These are phyloP conservation scores for Rickenella mellea DNA, from an alignment of 768 basidiomycete species.

Conservation along the genomic window DNA sequence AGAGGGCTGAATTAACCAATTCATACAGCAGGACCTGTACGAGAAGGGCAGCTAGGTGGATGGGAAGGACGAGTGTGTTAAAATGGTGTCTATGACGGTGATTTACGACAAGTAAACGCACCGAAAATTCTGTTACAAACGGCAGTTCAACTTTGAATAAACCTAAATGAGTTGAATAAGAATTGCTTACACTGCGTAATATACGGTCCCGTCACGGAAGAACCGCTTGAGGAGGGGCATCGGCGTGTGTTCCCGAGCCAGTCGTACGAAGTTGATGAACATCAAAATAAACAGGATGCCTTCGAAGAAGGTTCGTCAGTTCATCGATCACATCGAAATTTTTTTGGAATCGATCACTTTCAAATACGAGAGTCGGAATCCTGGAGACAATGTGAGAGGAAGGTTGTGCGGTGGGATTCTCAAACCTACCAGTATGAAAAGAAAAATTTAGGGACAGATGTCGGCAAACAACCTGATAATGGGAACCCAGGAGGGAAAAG, in stretches of 20 bases:
- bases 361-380: not conserved
- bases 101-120: too few relatives aligned
- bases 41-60: not conserved
- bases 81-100: too few relatives aligned
- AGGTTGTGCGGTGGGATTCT: too few relatives aligned
- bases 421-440: not conserved
- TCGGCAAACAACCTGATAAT: not conserved
- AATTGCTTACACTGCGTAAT: not conserved
- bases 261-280: not conserved
- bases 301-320: not conserved
- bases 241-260: not conserved
- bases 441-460: not conserved
- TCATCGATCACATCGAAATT: not conserved
- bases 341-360: not conserved
- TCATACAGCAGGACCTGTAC: not conserved
- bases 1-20: not conserved
- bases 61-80: too few relatives aligned
- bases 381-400: not conserved
- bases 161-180: not conserved
- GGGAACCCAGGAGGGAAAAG: not conserved
- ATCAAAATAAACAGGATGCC: not conserved
- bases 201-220: not conserved
- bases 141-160: too few relatives aligned
- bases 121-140: too few relatives aligned
- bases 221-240: not conserved